Evolutionary conservation across 768 basidiomycete species (phyloP).

Genomic region (Dioszegia aurantiaca): DNA sequence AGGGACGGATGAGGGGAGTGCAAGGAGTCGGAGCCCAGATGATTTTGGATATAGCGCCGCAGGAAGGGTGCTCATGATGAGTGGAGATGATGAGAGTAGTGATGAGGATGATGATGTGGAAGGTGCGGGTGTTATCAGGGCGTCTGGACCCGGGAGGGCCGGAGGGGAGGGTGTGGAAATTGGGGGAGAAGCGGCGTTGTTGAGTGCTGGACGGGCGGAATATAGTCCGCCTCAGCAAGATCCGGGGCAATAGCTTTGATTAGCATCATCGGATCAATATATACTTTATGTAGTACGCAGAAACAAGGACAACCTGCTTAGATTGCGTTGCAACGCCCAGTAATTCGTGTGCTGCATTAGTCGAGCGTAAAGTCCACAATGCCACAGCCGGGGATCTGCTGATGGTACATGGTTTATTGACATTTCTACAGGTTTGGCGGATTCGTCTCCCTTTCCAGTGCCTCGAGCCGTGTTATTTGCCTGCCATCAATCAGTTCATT

Average conservation of each 20-base stretch:
- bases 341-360: too few species aligned
- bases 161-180: too few species aligned
- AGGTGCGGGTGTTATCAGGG: too few species aligned
- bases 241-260: not conserved
- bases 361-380: too few species aligned
- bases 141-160: too few species aligned
- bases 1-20: not conserved
- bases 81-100: slow-evolving; percentile 9
- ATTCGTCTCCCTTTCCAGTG: slow-evolving; percentile 49
- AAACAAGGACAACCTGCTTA: too few species aligned
- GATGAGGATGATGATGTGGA: slow-evolving; percentile 17
- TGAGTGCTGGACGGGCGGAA: not conserved
- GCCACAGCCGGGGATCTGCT: too few species aligned
- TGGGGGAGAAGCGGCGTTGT: too few species aligned
- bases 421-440: slow-evolving; percentile 16
- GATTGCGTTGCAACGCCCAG: too few species aligned
- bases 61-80: not conserved
- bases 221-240: slow-evolving; percentile 33
- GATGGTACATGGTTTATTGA: too few species aligned
- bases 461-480: slow-evolving; percentile 56
- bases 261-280: too few species aligned
- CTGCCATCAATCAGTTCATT: slow-evolving; percentile 40
- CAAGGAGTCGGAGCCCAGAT: slow-evolving; percentile 3
- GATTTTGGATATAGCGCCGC: not conserved
- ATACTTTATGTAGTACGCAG: too few species aligned